Percentiles rank a stretch among this genome's conserved stretches.
These are phyloP conservation scores for Rhizophora apiculata DNA, from an alignment of 345 rosid genomes.

Conservation along the genomic window DNA sequence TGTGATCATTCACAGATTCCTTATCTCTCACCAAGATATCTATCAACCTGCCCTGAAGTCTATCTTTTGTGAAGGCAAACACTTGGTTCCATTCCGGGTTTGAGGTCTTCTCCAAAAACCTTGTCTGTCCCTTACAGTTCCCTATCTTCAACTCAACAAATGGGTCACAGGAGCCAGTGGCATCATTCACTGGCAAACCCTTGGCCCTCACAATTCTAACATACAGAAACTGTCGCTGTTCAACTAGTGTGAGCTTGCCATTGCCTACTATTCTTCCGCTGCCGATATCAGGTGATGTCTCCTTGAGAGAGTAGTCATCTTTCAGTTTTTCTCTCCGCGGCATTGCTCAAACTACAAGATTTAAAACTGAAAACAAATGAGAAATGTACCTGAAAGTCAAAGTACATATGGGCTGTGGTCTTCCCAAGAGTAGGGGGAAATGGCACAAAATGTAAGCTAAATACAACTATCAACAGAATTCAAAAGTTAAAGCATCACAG, in stretches of 20 bases:
- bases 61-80: slow-evolving; percentile 46
- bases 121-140: slow-evolving; percentile 29
- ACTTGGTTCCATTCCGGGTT: slow-evolving; percentile 43
- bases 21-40: slow-evolving; percentile 38
- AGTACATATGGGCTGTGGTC: slow-evolving; percentile 5
- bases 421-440: not conserved
- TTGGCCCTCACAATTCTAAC: slow-evolving; percentile 35
- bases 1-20: slow-evolving; percentile 15
- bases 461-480: too few relatives aligned
- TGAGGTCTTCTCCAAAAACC: slow-evolving; percentile 17
- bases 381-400: not conserved
- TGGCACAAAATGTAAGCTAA: too few relatives aligned
- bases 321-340: slow-evolving; percentile 12
- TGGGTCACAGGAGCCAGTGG: slow-evolving; percentile 17
- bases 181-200: slow-evolving; percentile 26
- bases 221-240: slow-evolving; percentile 41
- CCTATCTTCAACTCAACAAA: slow-evolving; percentile 32
- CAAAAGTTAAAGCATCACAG: too few relatives aligned
- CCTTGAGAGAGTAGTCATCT: slow-evolving; percentile 45
- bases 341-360: slow-evolving; percentile 8
- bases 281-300: slow-evolving; percentile 41
- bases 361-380: not conserved
- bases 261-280: slow-evolving; percentile 31
- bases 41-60: slow-evolving; percentile 33
- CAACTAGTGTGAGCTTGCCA: slow-evolving; percentile 46